Conservation (phyloP, 1,284 basidiomycete genomes). For the Ustilago hordei region DNA sequence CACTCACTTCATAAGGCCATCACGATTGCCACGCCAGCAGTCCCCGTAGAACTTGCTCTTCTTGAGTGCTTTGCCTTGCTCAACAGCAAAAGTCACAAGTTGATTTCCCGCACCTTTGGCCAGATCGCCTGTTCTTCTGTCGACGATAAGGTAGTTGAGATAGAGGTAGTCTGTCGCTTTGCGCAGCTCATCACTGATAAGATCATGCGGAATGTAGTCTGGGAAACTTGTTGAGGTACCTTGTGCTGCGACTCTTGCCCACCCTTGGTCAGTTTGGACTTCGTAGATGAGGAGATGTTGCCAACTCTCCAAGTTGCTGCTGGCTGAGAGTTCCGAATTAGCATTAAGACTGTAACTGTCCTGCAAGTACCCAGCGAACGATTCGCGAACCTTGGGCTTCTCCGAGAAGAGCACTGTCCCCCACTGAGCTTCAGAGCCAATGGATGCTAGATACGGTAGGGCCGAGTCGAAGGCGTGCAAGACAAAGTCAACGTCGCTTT, state of each 20-base stretch:
- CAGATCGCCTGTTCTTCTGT: slow-evolving; percentile 27
- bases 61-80: slow-evolving; percentile 3
- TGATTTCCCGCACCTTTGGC: slow-evolving; percentile 30
- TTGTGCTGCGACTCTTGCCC: slow-evolving; percentile 30
- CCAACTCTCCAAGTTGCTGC: slow-evolving; percentile 1
- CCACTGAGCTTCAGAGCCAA: slow-evolving; percentile 54
- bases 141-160: slow-evolving; percentile 40
- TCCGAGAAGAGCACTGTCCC: slow-evolving; percentile 39
- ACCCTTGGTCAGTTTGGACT: slow-evolving; percentile 15
- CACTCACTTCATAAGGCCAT: slow-evolving; percentile 37
- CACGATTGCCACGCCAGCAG: slow-evolving; percentile 49
- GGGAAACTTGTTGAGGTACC: slow-evolving; percentile 20
- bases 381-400: slow-evolving; percentile 3
- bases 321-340: not conserved
- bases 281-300: slow-evolving; percentile 26
- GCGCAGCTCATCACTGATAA: not conserved
- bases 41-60: slow-evolving; percentile 36
- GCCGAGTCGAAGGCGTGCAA: slow-evolving; percentile 50
- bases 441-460: slow-evolving; percentile 46
- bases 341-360: slow-evolving; percentile 16
- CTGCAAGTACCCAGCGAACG: slow-evolving; percentile 16
- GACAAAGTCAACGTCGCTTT: slow-evolving; percentile 44
- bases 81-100: slow-evolving; percentile 16
- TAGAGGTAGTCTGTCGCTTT: slow-evolving; percentile 29
- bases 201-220: slow-evolving; percentile 15